Conservation (phyloP, 371 early-diverging fungal species). For the Haplosporangium sp. region DNA sequence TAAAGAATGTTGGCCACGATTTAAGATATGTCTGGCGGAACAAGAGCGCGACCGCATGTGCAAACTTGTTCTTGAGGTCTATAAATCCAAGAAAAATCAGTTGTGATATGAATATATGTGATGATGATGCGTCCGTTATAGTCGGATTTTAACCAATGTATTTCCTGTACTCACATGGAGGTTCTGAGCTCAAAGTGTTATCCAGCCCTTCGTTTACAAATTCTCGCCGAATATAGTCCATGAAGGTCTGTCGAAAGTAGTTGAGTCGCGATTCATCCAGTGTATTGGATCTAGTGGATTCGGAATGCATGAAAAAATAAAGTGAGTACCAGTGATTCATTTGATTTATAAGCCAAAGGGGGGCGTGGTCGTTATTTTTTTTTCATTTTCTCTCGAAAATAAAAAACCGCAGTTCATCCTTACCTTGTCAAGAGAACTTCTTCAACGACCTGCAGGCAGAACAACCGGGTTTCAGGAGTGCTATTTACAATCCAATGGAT, state of each 20-base stretch:
- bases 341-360: not conserved
- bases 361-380: constrained; percentile 17
- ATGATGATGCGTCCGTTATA: not conserved
- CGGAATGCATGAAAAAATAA: not conserved
- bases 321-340: constrained; percentile 37
- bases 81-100: not conserved
- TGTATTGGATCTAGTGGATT: constrained; percentile 59
- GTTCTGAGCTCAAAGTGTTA: constrained; percentile 57
- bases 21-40: constrained; percentile 87
- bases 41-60: constrained; percentile 85
- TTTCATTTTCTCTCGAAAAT: not conserved
- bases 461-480: constrained; percentile 83
- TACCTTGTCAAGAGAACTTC: constrained; percentile 76
- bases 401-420: not conserved
- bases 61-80: constrained; percentile 90
- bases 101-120: not conserved
- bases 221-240: constrained; percentile 76
- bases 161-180: constrained; percentile 60
- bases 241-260: constrained; percentile 75
- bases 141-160: not conserved
- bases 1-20: constrained; percentile 89
- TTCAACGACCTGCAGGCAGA: constrained; percentile 89
- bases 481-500: constrained; percentile 53
- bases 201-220: constrained; percentile 61
- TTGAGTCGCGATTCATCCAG: constrained; percentile 66